Conservation (phyloP, 495 filamentous ascomycete genomes). For the Trichoderma orchidacearum region DNA sequence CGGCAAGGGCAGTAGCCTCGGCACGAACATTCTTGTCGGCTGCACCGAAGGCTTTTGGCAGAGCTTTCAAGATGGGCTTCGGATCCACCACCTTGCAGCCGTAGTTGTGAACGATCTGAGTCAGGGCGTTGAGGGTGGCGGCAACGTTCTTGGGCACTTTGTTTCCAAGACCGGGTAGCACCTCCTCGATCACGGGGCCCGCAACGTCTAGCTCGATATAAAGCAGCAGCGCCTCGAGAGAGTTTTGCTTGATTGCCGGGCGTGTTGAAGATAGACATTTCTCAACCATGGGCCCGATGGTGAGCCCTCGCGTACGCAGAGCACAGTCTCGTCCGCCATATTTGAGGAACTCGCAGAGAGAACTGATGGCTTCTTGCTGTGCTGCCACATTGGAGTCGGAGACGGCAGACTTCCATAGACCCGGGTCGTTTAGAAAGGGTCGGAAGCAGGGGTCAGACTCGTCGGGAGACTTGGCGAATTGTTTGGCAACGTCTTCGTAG, state of each 20-base stretch:
- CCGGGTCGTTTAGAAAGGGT: constrained; percentile 73
- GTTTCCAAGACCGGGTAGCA: constrained; percentile 71
- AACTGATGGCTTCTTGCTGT: constrained; percentile 79
- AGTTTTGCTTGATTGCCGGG: constrained; percentile 74
- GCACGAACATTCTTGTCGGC: constrained; percentile 98
- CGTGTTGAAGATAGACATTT: constrained; percentile 82
- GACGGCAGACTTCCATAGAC: constrained; percentile 83
- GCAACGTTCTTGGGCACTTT: constrained; percentile 94
- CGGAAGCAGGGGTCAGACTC: constrained; percentile 77
- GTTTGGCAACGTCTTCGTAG: constrained; percentile 83
- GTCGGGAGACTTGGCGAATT: constrained; percentile 74
- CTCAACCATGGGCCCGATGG: constrained; percentile 68
- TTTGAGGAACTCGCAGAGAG: constrained; percentile 81
- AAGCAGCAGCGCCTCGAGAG: constrained; percentile 75
- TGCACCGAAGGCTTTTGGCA: constrained; percentile 88
- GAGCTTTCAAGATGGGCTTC: constrained; percentile 79
- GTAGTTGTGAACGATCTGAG: constrained; percentile 76
- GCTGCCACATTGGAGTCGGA: constrained; percentile 96
- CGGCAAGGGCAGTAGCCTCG: constrained; percentile 80
- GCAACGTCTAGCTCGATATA: constrained; percentile 84
- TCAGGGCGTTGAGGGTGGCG: constrained; percentile 65
- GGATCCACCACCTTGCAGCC: constrained; percentile 95
- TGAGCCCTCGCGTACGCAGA: constrained; percentile 62
- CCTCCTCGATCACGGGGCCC: constrained; percentile 77
- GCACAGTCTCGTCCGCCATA: constrained; percentile 70